Base-by-base conservation (phyloP, 768 basidiomycete genomes). In the Boletus rufocinnamomeus region DNA sequence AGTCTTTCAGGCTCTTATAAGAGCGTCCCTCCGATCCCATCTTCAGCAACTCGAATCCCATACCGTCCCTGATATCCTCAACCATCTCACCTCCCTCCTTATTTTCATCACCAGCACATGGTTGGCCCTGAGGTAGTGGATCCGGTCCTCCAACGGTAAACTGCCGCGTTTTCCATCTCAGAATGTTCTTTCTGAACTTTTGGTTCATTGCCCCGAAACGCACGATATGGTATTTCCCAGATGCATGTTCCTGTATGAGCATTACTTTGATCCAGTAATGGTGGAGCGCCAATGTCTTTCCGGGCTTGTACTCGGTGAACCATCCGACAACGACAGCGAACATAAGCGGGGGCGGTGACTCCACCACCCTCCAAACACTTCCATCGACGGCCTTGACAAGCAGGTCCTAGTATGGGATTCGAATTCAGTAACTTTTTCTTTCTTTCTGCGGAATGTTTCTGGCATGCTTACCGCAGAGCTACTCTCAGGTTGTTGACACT, bases 271-370 rank as follows among this genome's bases (percentile, higher is more conserved):
- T 41, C 51, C 38, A 43, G 27, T 52, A 52, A 52, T 21, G 21
- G 17, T 52, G 51, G 27, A 52, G 51, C 25, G 38, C 51, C 19
- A 52, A 21, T 16, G 51, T 52, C 51, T 28, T 14, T 14, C 38
- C 50, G 6, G 50, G 50, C 10, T 25, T 51, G 27, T 51, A 51
- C 19, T 51, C 50, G 37, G 38, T 51, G 50, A 51, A 51, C 50
- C 50, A 51, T 27, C 50, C 50, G 7, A 51, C 25, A 2, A 51
- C 35, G 35, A 51, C 50, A 38, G 50, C 50, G 23, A 51, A 51
- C n/a, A 14, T 28, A 19, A n/a, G 37, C 13, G 37, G 37, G 27
- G 27, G 27, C 5, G 50, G 35, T 5, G 37, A 51, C 27, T 51
- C 37, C 8, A 41, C 50, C 7, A 51, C 50, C 50, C 35, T 51